Base-by-base conservation (phyloP, 495 filamentous ascomycete species). In the Pyronema domesticum region DNA sequence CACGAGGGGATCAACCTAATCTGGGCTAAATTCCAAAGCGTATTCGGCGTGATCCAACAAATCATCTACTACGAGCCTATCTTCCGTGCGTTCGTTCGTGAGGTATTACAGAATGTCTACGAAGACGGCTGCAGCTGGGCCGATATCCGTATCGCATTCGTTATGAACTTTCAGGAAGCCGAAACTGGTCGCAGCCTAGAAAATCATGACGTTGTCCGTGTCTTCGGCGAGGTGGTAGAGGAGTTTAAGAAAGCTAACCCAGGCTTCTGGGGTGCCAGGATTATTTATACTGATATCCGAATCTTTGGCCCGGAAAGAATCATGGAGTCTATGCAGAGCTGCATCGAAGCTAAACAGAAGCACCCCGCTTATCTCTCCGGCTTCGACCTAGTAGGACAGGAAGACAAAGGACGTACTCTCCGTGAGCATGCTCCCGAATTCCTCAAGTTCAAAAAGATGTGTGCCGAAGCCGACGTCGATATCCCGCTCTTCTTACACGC, bases 401-500 rank as follows among this genome's bases (percentile, higher is more conserved):
- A 95, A 71, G 81, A 89, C 58, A 60, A 70, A 5, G 87, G 88
- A 6, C 74, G 85, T 39, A 72, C 86, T 1, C 77, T 95, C 7
- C 74, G 73, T 30, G 82, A 89, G 59, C 70, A 93, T 2, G 74
- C 86, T 0, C 87, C 89, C 0, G 76, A 93, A 51, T 69, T 96
- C 0, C 87, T 95, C 61, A 95, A 85, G 85, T 95, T 96, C 72
- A 79, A 79, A 37, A 89, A 89, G 62, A 76, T 77, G 50, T 95
- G 89, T 64, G 75, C 76, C 9, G 76, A 84, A 61, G 80, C 86
- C 64, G 79, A 74, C 7, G 74, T 94, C 33, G 78, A 91, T 18
- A 81, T 98, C n/a, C 91, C 91, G 3, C 93, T 94, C 69, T 91
- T 89, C 71, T 89, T 98, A 67, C 88, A 94, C 61, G 91, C 89